These are phyloP conservation scores for Colletotrichum noveboracense DNA, from an alignment of 2,329 filamentous ascomycete genomes.

Conservation along the genomic window DNA sequence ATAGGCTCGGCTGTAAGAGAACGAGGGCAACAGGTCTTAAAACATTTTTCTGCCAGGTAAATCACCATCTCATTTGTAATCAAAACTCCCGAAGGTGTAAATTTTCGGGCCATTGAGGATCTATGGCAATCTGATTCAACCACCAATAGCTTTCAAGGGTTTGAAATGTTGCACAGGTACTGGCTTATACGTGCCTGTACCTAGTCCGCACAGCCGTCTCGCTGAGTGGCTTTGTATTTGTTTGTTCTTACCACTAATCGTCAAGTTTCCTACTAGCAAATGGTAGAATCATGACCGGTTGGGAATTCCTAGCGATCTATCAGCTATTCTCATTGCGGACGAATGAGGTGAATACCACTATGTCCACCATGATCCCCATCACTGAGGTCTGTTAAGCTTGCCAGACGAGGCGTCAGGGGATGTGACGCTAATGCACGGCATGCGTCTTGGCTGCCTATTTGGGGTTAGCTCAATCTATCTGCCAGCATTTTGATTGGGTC, in stretches of 20 bases:
- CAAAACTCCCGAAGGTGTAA: not conserved
- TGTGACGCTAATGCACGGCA: not conserved
- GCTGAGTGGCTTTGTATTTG: not conserved
- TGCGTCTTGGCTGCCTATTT: not conserved
- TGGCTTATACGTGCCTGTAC: not conserved
- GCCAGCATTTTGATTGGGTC: not conserved
- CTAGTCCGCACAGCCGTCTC: rapidly evolving
- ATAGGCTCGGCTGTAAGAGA: not conserved
- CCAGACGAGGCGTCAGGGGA: not conserved
- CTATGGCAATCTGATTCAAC: rapidly evolving
- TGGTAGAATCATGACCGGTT: rapidly evolving
- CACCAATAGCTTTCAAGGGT: not conserved
- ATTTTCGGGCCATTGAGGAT: not conserved
- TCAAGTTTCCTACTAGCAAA: not conserved
- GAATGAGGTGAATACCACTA: not conserved
- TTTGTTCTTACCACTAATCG: not conserved
- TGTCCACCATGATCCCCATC: rapidly evolving
- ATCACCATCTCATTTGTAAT: not conserved
- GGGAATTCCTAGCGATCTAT: not conserved
- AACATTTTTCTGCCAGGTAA: not conserved
- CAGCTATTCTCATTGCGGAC: not conserved
- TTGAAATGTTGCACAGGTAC: not conserved
- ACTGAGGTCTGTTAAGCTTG: not conserved
- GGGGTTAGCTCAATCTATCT: rapidly evolving
- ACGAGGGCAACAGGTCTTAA: not conserved